Conservation (phyloP, 805 yeast genomes). For the Ogataea zsoltii region DNA sequence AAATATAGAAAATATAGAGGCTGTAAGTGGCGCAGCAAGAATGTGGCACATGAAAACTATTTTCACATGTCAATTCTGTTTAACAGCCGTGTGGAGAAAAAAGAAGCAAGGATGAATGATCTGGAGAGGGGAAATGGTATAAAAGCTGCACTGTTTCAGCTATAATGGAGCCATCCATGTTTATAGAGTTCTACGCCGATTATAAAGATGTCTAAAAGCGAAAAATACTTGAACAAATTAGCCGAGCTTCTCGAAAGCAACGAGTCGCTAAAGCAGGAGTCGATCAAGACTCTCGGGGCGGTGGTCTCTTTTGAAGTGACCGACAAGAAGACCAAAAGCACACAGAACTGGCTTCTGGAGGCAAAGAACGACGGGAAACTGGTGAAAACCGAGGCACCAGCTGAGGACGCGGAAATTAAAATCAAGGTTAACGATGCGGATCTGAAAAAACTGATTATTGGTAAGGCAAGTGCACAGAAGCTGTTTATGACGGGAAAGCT, state of each 20-base stretch:
- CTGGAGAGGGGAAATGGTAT: background rate
- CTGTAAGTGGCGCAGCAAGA: background rate
- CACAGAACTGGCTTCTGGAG: slow-evolving; percentile 63
- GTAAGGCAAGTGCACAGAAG: slow-evolving; percentile 83
- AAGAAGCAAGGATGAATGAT: slow-evolving; percentile 6
- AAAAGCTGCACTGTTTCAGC: no score
- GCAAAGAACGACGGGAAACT: slow-evolving; percentile 58
- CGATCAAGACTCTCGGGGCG: slow-evolving; percentile 31
- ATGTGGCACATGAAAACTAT: background rate
- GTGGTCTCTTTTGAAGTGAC: slow-evolving; percentile 63
- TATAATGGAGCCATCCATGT: no score
- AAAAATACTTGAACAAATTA: slow-evolving; percentile 17
- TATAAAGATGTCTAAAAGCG: slow-evolving; percentile 16
- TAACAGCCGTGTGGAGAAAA: slow-evolving; percentile 13
- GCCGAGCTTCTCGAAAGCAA: slow-evolving; percentile 18
- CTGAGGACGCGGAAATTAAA: slow-evolving; percentile 61
- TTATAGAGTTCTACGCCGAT: no score
- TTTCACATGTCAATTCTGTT: slow-evolving; percentile 16
- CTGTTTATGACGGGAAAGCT: slow-evolving; percentile 82
- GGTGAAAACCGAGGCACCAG: slow-evolving; percentile 22
- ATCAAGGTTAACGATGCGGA: slow-evolving; percentile 67
- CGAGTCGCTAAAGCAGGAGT: slow-evolving; percentile 19
- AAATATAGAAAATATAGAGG: background rate
- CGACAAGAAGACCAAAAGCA: slow-evolving; percentile 58
- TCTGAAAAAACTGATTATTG: slow-evolving; percentile 68